Evolutionary conservation across 768 basidiomycete species (phyloP), one percentile per base, ranked within the genome.

Genomic region (Trametes elegans): DNA sequence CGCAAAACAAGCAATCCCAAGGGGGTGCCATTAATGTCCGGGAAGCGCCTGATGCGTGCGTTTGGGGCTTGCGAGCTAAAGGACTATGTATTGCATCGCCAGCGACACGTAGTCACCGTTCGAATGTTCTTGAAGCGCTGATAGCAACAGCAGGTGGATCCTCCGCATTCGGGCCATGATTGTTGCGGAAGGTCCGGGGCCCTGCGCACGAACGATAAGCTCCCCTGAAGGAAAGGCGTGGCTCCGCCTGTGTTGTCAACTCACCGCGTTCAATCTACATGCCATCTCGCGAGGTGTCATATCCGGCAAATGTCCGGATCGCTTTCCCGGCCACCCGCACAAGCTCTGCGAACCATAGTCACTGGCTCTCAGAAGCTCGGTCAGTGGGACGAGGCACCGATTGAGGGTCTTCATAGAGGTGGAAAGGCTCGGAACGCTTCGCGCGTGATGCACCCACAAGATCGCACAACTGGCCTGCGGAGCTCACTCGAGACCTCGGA

Each of bases 71-170:
- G 32, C 42, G 21, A 11, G 29, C 24, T 44, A 26, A 41, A 9
- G 29, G 14, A 10, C 34, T 18, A 44, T n/a, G 42, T 35, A 10
- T 24, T 38, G 51, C 42, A 53, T 34, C 7, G 51, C 38, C 40
- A 34, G 28, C 49, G 19, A 41, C 49, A 44, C 51, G 51, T 42
- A 28, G 43, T 27, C 29, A 11, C 7, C 36, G 13, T 38, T 51
- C 16, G 57, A 58, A 58, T 35, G 46, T 58, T 53, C 57, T 27
- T 58, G 57, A 42, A 53, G 50, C 26, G 5, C 44, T 41, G 42
- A 44, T 41, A 48, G 54, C 46, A 21, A 18, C 34, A 19, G 36
- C 41, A 26, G 44, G 50, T 58, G 51, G 50, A 57, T 49, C 50
- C 24, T 38, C 46, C 35, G 29, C 40, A 47, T 51, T 34, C 56